Evolutionary conservation across 139 green algal species (phyloP), one percentile per base, ranked within the genome.

Genomic region (Pleodorina starrii): DNA sequence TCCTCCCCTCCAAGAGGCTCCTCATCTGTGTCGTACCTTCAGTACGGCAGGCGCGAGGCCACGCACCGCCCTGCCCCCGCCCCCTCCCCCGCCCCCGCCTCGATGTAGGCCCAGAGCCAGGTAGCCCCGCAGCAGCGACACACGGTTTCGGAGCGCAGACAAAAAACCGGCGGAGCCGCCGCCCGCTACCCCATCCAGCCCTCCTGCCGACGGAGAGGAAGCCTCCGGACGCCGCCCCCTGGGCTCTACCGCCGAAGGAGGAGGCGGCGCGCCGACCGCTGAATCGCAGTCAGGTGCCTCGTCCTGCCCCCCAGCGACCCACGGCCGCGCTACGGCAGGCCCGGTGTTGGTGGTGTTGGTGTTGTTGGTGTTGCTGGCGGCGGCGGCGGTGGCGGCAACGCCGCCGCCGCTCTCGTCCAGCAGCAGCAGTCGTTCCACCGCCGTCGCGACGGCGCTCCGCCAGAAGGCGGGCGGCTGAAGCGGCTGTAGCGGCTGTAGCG

Each of bases 341-440:
- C n/a, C n/a, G n/a, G n/a, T n/a, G n/a, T n/a, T n/a, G n/a, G n/a
- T n/a, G n/a, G n/a, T n/a, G n/a, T n/a, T n/a, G n/a, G n/a, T n/a
- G n/a, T n/a, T n/a, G n/a, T n/a, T n/a, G n/a, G n/a, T n/a, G n/a
- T n/a, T 25, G 54, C 54, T 12, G 7, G 54, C 54, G 6, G 54
- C 54, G 54, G 54, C 25, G 54, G 54, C 54, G 6, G 54, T 25
- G 2, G 54, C 54, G 6, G 54, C 54, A n/a, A n/a, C n/a, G n/a
- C 63, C 63, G 63, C 29, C 63, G 63, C 63, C n/a, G 63, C 63
- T 9, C 5, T 5, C 29, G 63, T 5, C 63, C 5, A 25, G 2
- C 44, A 82, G 43, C 46, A 82, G 44, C n/a, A 14, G 74, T 25
- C 44, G 44, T 43, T 82, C 74, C 74, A 82, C 74, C n/a, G 43